These are phyloP conservation scores for Malus fusca DNA, from an alignment of 306 rosid species.

Conservation along the genomic window DNA sequence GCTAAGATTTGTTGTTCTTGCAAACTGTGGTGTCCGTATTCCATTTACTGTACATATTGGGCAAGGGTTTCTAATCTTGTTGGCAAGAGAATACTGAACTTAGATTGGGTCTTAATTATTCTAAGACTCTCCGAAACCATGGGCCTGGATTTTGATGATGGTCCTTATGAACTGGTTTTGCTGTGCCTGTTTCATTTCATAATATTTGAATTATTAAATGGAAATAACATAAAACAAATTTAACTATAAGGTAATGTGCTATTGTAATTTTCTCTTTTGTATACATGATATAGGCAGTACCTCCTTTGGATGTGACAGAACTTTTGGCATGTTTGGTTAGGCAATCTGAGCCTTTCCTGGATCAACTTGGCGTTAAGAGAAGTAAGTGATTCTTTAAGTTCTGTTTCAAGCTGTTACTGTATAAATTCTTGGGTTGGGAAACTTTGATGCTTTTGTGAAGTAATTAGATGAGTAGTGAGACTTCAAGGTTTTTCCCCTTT, in stretches of 20 bases:
- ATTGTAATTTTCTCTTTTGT: constrained; percentile 13
- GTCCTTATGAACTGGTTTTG: not conserved
- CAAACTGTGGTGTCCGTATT: not conserved
- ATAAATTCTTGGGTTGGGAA: not conserved
- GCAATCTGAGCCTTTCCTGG: constrained; percentile 83
- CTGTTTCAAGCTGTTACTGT: not conserved
- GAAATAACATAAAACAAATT: not conserved
- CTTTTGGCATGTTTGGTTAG: constrained; percentile 89
- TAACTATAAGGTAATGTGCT: not conserved
- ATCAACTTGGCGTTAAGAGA: constrained; percentile 82
- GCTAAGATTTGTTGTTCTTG: not conserved
- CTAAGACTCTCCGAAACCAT: not conserved
- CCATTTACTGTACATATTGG: not conserved
- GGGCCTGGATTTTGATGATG: not conserved
- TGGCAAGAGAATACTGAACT: not conserved
- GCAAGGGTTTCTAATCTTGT: not conserved
- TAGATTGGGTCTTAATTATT: not conserved
- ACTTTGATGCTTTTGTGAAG: not conserved
- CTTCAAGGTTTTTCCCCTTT: not conserved
- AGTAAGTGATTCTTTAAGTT: constrained; percentile 33
- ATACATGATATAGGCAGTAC: constrained; percentile 61
- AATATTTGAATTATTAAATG: not conserved
- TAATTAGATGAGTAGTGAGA: not conserved
- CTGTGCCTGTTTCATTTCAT: not conserved
- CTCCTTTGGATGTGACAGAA: constrained; percentile 83